These are phyloP conservation scores for Colletotrichum musicola DNA, from an alignment of 2,329 filamentous ascomycete genomes.

Conservation along the genomic window DNA sequence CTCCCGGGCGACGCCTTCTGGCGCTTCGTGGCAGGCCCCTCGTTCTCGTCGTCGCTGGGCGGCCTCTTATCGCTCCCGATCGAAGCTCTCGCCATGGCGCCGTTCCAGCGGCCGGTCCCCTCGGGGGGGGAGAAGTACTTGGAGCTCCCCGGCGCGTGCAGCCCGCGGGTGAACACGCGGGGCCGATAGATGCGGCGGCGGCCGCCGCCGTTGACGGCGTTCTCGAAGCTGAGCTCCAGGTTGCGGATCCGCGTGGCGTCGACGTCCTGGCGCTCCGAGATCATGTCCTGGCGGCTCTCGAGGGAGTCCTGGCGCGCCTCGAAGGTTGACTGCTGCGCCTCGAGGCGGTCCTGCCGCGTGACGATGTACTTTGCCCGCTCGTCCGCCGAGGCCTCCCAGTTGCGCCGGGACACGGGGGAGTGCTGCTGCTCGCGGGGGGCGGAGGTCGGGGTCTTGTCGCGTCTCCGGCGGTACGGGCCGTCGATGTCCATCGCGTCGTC, in stretches of 20 bases:
- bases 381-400: slow-evolving; percentile 4
- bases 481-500: not conserved
- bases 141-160: not conserved
- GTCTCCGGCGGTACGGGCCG: too few species aligned
- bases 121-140: not conserved
- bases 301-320: slow-evolving; percentile 12
- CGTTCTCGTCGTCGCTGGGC: too few species aligned
- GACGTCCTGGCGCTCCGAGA: slow-evolving; percentile 14
- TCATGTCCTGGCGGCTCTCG: slow-evolving; percentile 18
- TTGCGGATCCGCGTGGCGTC: slow-evolving; percentile 6
- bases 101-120: too few species aligned
- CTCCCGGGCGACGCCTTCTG: too few species aligned
- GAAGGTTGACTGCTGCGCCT: not conserved
- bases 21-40: too few species aligned
- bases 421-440: not conserved
- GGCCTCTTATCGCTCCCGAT: too few species aligned
- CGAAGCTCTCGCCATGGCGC: too few species aligned
- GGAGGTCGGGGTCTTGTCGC: not conserved
- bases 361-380: not conserved
- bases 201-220: not conserved
- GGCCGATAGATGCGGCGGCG: not conserved
- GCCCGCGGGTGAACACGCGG: not conserved
- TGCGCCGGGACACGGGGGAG: not conserved
- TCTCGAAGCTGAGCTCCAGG: not conserved
- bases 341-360: not conserved